These are phyloP conservation scores for Hevea brasiliensis DNA, from an alignment of 345 rosid genomes.

Conservation along the genomic window DNA sequence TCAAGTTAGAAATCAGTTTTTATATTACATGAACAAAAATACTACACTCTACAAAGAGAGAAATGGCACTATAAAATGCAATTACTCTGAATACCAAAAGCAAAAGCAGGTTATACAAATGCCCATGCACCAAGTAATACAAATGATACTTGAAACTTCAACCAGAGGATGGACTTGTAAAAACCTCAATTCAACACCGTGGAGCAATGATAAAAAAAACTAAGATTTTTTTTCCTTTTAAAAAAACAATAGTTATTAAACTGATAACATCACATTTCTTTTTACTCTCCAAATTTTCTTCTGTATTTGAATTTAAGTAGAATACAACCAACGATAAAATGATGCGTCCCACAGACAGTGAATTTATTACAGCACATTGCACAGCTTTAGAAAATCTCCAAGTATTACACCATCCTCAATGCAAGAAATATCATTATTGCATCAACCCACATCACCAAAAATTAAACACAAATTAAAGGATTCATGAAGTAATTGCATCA, in stretches of 20 bases:
- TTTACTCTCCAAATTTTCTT: background rate
- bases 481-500: background rate
- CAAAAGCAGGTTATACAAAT: background rate
- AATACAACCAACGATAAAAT: background rate
- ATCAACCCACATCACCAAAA: background rate
- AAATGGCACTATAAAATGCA: background rate
- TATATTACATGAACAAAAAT: background rate
- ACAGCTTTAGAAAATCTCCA: background rate
- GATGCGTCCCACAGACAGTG: background rate
- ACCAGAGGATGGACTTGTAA: background rate
- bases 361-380: background rate
- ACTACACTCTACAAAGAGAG: background rate
- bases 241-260: background rate
- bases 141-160: background rate
- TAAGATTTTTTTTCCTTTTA: background rate
- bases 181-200: background rate
- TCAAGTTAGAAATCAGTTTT: slow-evolving; percentile 13
- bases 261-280: background rate
- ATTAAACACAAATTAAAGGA: background rate
- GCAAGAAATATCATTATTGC: background rate
- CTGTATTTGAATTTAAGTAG: background rate
- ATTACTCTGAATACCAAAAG: background rate
- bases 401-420: background rate
- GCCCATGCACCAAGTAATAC: background rate
- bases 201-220: background rate